Conservation (phyloP, 768 basidiomycete species). For the Fomitopsis pulvina region DNA sequence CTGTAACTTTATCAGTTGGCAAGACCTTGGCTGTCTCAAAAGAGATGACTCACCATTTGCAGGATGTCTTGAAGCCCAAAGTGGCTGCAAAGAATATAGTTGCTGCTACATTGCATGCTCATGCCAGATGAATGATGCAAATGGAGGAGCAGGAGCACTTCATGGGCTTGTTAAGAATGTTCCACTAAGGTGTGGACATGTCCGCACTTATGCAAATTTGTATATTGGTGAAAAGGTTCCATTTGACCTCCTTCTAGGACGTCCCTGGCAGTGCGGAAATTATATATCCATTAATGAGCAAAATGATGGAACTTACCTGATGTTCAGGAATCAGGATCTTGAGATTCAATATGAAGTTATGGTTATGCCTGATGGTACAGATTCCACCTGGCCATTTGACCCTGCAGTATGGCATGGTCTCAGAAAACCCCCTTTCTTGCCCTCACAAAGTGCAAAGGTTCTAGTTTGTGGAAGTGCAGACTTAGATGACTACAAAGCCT, state of each 20-base stretch:
- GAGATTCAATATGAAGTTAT: conserved; percentile 12
- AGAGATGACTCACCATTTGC: conserved; percentile 3
- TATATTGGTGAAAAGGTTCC: conserved; percentile 8
- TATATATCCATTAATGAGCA: conserved; percentile 21
- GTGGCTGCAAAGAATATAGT: not conserved
- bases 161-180: conserved; percentile 4
- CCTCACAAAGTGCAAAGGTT: no score
- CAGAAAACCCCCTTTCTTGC: no score
- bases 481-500: no score
- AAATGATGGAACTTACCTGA: conserved; percentile 22
- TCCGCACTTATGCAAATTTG: conserved; percentile 4
- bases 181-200: conserved; percentile 6
- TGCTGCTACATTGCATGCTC: not conserved
- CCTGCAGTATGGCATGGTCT: not conserved
- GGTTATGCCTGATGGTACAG: conserved; percentile 12
- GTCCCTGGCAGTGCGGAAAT: conserved; percentile 22
- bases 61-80: conserved; percentile 6
- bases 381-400: not conserved
- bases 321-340: conserved; percentile 15
- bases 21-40: conserved; percentile 4
- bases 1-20: conserved; percentile 6
- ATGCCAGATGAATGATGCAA: conserved; percentile 8
- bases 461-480: no score
- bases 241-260: conserved; percentile 17
- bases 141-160: conserved; percentile 3